Evolutionary conservation across 768 basidiomycete genomes (phyloP), one percentile per base, ranked within the genome.

Genomic region (Pholiota conissans): DNA sequence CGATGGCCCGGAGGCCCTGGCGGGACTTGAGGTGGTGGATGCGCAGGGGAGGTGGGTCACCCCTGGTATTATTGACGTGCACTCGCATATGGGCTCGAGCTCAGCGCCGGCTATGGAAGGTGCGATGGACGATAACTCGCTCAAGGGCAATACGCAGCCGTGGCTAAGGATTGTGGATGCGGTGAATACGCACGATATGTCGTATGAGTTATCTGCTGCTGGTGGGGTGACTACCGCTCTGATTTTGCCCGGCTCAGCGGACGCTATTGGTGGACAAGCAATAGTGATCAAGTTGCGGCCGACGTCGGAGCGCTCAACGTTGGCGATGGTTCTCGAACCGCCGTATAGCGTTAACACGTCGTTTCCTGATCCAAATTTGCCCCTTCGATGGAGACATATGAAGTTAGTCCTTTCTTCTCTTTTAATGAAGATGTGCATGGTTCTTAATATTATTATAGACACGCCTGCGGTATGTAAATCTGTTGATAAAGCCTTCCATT

Each of bases 141-240:
- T 67, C 30, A 77, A 83, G 52, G 77, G 73, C 16, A 76, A 70
- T 11, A 66, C 75, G 2, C 73, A 74, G 46, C 84, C 83, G 14
- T 89, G 86, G 86, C 76, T 94, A 7, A 79, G 90, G 32, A 85
- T 84, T 27, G 69, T 93, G 11, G 92, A 95, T 63, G 91, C 82
- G 0, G 75, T 94, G 50, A 92, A 94, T 67, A 91, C 90, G 0
- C 90, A 89, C 62, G 91, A 94, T 67, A 81, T 84, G 16, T 79
- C 90, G 0, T 92, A 87, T 70, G 73, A 69, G 18, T 74, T 89
- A 7, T 81, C 87, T n/a, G 81, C 90, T 57, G 73, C 91, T 0
- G 91, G 93, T 9, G 93, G 93, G 9, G 81, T 93, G 13, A 93
- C 92, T 0, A 89, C 89, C 0, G 79, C 88, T 2, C 76, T 91